Evolutionary conservation across 2,329 filamentous ascomycete species (phyloP).

Genomic region (Acephala macrosclerotiorum): DNA sequence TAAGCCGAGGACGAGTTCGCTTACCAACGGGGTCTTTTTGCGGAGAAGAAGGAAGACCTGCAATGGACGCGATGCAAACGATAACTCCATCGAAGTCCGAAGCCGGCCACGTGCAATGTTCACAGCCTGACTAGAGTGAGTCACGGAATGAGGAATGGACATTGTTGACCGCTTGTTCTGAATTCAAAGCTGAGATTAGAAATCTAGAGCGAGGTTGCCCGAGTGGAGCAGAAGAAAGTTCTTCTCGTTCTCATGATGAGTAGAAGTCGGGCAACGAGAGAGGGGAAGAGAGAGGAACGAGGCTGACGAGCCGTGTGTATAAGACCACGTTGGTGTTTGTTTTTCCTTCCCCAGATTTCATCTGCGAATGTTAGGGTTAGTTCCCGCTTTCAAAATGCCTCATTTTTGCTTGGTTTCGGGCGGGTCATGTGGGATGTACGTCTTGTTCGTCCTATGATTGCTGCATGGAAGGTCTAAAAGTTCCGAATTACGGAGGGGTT

Average conservation of each 20-base stretch:
- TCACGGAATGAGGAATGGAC: background rate
- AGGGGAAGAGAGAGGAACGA: background rate
- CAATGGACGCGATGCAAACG: background rate
- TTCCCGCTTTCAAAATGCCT: slow-evolving; percentile 8
- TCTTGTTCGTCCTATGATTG: background rate
- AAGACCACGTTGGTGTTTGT: slow-evolving; percentile 10
- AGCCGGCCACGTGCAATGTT: background rate
- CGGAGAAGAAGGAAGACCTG: background rate
- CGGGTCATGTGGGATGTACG: background rate
- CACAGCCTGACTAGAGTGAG: slow-evolving; percentile 1
- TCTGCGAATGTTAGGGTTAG: background rate
- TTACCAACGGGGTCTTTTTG: background rate
- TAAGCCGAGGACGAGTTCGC: background rate
- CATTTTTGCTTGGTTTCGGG: background rate
- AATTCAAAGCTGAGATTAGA: background rate
- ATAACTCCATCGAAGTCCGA: background rate
- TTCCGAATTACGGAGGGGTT: background rate
- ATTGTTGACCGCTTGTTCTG: slow-evolving; percentile 1
- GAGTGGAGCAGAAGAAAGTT: slow-evolving; percentile 1
- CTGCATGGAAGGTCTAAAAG: background rate
- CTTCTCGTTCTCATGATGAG: background rate
- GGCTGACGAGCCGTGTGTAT: slow-evolving; percentile 17
- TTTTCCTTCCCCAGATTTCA: slow-evolving; percentile 6
- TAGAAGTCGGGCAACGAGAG: background rate
- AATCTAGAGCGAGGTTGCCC: slow-evolving; percentile 4